These are phyloP conservation scores for Tuber borchii DNA, from an alignment of 495 filamentous ascomycete genomes.

Conservation along the genomic window DNA sequence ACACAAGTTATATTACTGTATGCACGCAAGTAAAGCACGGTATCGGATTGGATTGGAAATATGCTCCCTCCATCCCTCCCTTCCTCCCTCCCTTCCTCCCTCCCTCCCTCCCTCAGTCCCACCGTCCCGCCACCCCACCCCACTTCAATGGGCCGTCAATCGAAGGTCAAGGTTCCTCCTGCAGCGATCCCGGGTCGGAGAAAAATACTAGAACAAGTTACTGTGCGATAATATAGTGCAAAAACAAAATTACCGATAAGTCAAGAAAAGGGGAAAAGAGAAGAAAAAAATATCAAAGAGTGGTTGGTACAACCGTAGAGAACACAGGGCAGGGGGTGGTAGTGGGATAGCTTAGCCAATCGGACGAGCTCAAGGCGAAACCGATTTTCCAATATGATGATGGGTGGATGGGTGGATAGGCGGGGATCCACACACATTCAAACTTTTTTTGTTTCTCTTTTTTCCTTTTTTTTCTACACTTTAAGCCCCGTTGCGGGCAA, in stretches of 20 bases:
- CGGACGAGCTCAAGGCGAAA: neutral
- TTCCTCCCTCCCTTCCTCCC: neutral
- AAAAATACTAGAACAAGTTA: neutral
- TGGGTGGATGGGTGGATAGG: neutral
- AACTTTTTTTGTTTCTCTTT: neutral
- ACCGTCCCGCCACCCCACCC: neutral
- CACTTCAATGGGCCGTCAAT: neutral
- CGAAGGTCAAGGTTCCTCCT: neutral
- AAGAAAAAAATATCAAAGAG: neutral
- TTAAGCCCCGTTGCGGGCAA: no score
- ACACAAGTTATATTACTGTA: neutral
- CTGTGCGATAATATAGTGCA: neutral
- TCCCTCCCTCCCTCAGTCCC: neutral
- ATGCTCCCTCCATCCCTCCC: neutral
- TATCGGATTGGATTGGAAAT: neutral
- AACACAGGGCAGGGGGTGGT: neutral
- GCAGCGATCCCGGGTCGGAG: constrained; percentile 1
- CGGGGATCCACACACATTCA: neutral
- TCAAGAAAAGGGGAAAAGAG: neutral
- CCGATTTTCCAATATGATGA: neutral
- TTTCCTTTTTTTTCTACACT: neutral
- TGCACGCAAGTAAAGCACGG: neutral
- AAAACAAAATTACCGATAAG: neutral
- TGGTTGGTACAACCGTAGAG: neutral
- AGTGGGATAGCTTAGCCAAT: neutral